Evolutionary conservation across 176 grass and related monocot species (phyloP), one percentile per base, ranked within the genome.

Genomic region (Eleusine coracana): DNA sequence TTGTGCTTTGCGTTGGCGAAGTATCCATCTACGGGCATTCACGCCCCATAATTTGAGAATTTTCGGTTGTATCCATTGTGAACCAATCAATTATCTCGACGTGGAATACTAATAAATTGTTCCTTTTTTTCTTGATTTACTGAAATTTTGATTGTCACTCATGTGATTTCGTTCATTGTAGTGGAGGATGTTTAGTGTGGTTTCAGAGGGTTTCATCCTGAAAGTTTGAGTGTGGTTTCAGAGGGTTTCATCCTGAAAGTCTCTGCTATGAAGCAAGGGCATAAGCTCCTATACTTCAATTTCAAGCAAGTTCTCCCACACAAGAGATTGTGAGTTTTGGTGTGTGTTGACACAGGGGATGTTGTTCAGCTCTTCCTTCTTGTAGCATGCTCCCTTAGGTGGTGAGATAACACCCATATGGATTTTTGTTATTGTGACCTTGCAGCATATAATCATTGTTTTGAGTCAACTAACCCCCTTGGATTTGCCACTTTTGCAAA

Each of bases 381-480:
- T 23, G 29, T 76, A 28, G 74, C 74, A 60, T 52, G 46, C 7
- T 12, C 23, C 41, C 25, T 6, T 1, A 28, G 20, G 29, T 34
- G 10, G 4, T 14, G 11, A 15, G 27, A 64, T 62, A 28, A 4
- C 15, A n/a, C 40, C 12, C n/a, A 41, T 36, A 16, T 42, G 21
- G 50, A 29, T 45, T 78, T 27, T 66, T 49, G 61, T 64, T 49
- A 20, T 62, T 45, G 27, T 64, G 7, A 39, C 14, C 31, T 1
- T 64, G 31, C 78, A 72, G 10, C 67, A 34, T 71, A 51, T 64
- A 39, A 62, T 72, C n/a, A 37, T 52, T 52, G 29, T 63, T 49
- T 68, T 34, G 44, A 50, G 29, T 16, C 52, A 54, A 64, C 5
- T 3, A 50, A 50, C 48, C 48, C 48, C 13, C 48, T 50, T 50